Conservation (phyloP, 805 yeast species). For the Zygosaccharomyces kombuchaensis region DNA sequence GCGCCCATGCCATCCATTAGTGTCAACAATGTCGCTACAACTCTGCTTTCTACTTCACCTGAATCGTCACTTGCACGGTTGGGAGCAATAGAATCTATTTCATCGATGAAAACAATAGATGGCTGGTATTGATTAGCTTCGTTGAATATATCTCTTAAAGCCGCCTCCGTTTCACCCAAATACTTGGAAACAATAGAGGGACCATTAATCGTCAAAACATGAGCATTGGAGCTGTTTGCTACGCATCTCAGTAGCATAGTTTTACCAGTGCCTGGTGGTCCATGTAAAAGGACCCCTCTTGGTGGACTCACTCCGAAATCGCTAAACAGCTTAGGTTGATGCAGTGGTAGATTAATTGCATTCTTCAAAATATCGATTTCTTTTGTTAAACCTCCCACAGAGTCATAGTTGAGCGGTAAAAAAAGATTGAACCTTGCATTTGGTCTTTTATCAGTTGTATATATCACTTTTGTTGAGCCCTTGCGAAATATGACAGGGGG, state of each 20-base stretch:
- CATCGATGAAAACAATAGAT: conserved; percentile 83
- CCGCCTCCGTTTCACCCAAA: conserved; percentile 88
- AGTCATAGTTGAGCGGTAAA: conserved; percentile 41
- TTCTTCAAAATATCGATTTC: conserved; percentile 60
- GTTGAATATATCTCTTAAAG: conserved; percentile 71
- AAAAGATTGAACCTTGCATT: conserved; percentile 44
- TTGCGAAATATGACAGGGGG: conserved; percentile 47
- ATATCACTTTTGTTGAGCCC: conserved; percentile 30
- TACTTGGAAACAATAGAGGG: conserved; percentile 91
- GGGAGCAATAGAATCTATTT: conserved; percentile 89
- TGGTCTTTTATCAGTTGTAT: conserved; percentile 25
- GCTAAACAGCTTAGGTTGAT: conserved; percentile 68
- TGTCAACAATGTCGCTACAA: conserved; percentile 82
- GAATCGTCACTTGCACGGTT: conserved; percentile 76
- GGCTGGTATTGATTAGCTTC: conserved; percentile 90
- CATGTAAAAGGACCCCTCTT: conserved; percentile 87
- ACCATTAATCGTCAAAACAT: conserved; percentile 79
- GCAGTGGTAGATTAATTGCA: conserved; percentile 75
- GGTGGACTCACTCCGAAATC: conserved; percentile 91
- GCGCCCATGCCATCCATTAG: conserved; percentile 75
- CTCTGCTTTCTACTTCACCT: conserved; percentile 86
- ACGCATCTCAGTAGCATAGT: conserved; percentile 81
- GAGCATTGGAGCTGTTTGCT: conserved; percentile 75
- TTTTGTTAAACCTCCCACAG: conserved; percentile 72
- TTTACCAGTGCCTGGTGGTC: conserved; percentile 97